Base-by-base conservation (phyloP, 257 asterid genomes). In the Oldenlandia corymbosa region DNA sequence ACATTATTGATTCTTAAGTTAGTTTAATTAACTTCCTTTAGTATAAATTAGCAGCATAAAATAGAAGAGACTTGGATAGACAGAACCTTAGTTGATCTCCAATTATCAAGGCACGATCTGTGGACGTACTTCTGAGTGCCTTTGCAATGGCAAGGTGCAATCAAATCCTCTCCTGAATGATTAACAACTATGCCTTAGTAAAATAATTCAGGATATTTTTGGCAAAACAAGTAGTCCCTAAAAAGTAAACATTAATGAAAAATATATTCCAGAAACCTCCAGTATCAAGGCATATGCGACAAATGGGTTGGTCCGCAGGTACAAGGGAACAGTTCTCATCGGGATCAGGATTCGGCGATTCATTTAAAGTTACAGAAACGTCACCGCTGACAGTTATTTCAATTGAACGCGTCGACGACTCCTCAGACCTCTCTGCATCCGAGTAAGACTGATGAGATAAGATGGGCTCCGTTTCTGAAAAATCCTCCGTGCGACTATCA, bases 81-180 rank as follows among this genome's bases (percentile, higher is more conserved):
- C 18, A 58, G 72, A 37, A 92, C 97, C 99, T 93, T 93, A 55
- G 99, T 85, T 37, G 99, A 90, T 82, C 99, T 87, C 99, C 99
- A 93, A 78, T 90, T 85, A 80, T 93, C 99, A 63, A 93, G 97
- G 75, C 99, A 93, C 66, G 94, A 90, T 74, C 97, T 80, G 78
- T 93, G 99, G 73, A 93, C 99, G 69, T 76, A 87, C 82, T 93
- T 93, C 74, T 93, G 99, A 69, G 99, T 93, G 70, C 99, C 99
- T 78, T 85, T 93, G 76, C 99, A 93, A 69, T 87, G 91, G 77
- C 99, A 93, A 31, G 99, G 99, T 58, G 99, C 97, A 84, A 93
- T 90, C 79, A 93, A 73, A 75, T 93, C 99, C 68, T 84, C 97
- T 58, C 95, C 99, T 92, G 89, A 60, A 64, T n/a, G n/a, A 68